A percentile compares a stretch with the other conserved stretches of the same genome.
phyloP scores from a whole-genome alignment of 1,284 basidiomycete genomes.

The Austroboletus niveus region DNA sequence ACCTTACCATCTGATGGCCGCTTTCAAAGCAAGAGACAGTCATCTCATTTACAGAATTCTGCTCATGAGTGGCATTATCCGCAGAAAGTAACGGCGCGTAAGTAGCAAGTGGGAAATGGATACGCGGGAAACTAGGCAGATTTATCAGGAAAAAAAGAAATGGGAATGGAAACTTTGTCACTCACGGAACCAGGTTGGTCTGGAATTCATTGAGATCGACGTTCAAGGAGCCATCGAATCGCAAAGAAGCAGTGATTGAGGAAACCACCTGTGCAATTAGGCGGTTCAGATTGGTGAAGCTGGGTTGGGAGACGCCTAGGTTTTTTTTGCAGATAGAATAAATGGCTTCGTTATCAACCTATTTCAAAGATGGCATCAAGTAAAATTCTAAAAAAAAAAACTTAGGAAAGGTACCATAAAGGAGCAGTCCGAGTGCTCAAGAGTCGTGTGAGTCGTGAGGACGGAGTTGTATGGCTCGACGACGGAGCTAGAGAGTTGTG shows the following conservation, averaged over 20 bases:
- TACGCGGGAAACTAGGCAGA: slow-evolving; percentile 81
- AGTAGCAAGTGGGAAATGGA: slow-evolving; percentile 97
- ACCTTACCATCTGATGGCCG: slow-evolving; percentile 90
- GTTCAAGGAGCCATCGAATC: slow-evolving; percentile 97
- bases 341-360: slow-evolving; percentile 97
- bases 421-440: slow-evolving; percentile 99
- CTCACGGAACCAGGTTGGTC: slow-evolving; percentile 94
- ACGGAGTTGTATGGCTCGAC: slow-evolving; percentile 99
- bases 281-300: slow-evolving; percentile 94
- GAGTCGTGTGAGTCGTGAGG: slow-evolving; percentile 97
- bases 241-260: slow-evolving; percentile 94
- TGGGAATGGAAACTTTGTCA: slow-evolving; percentile 13
- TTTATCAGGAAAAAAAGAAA: slow-evolving; percentile 2
- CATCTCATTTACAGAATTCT: slow-evolving; percentile 98
- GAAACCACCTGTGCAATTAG: slow-evolving; percentile 98
- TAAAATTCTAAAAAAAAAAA: background rate
- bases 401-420: slow-evolving; percentile 71
- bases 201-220: slow-evolving; percentile 99
- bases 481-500: slow-evolving; percentile 92
- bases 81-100: slow-evolving; percentile 93
- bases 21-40: slow-evolving; percentile 98
- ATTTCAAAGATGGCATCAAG: background rate
- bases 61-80: slow-evolving; percentile 89
- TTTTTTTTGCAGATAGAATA: slow-evolving; percentile 99
- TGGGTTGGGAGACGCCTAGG: slow-evolving; percentile 83